Evolutionary conservation across 2,329 filamentous ascomycete genomes (phyloP).

Genomic region (Epichloe baconii): DNA sequence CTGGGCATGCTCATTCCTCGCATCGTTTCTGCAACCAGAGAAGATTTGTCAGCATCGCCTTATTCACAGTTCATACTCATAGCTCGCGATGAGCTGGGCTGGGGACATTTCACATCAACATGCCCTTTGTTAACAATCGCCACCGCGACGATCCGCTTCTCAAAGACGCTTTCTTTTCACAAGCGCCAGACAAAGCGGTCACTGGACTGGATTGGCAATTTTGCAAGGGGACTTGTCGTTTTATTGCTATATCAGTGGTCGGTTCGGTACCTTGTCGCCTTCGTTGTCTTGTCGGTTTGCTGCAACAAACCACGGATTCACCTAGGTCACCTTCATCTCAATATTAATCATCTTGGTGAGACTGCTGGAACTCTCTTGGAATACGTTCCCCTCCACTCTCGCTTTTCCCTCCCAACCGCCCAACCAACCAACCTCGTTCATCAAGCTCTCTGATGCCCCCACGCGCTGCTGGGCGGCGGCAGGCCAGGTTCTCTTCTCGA

Average conservation of each 20-base stretch:
- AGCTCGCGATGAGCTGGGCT: constrained; percentile 1
- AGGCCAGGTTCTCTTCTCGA: constrained; percentile 2
- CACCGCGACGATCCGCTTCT: constrained; percentile 4
- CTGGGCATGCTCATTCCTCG: not conserved
- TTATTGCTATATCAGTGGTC: not conserved
- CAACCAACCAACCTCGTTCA: not conserved
- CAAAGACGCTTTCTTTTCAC: constrained; percentile 1
- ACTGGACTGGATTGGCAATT: not conserved
- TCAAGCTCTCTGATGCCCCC: constrained; percentile 8
- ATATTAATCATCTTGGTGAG: not conserved
- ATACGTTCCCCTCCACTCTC: not conserved
- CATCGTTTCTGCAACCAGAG: not conserved
- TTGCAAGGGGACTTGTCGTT: not conserved
- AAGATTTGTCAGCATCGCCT: not conserved
- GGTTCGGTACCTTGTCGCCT: not conserved
- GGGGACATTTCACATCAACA: constrained; percentile 9
- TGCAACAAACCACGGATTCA: not conserved
- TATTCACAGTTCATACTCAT: not conserved
- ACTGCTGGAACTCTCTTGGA: not conserved
- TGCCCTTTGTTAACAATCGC: constrained; percentile 14
- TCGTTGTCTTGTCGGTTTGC: not conserved
- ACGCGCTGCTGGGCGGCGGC: constrained; percentile 5
- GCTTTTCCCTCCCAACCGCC: not conserved
- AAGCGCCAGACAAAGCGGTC: not conserved
- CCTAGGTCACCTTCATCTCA: not conserved